A percentile compares a stretch with the other conserved stretches of the same genome.
These are phyloP conservation scores for Neocatenulostroma microsporum DNA, from an alignment of 2,329 filamentous ascomycete genomes.

Conservation along the genomic window DNA sequence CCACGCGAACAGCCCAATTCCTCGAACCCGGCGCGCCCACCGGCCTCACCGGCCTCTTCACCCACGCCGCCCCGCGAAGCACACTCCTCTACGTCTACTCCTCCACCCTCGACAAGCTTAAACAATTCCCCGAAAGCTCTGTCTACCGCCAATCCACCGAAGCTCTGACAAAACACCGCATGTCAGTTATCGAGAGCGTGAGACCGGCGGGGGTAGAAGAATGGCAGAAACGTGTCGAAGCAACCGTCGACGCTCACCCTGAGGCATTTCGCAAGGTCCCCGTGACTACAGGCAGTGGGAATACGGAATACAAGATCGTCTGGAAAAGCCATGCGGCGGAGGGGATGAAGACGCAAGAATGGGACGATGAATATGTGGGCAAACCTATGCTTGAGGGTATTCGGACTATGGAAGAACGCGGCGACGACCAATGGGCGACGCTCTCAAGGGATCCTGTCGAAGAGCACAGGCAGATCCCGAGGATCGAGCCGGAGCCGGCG, in stretches of 20 bases:
- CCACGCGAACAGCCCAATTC: conserved; percentile 44
- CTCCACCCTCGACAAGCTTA: conserved; percentile 75
- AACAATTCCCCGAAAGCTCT: conserved; percentile 69
- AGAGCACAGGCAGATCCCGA: conserved; percentile 28
- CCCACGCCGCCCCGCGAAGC: conserved; percentile 77
- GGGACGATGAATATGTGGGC: conserved; percentile 46
- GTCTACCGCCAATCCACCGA: conserved; percentile 92
- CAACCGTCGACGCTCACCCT: conserved; percentile 65
- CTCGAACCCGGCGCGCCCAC: conserved; percentile 80
- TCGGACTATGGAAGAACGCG: conserved; percentile 48
- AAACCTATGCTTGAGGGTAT: conserved; percentile 59
- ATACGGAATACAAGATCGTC: conserved; percentile 27
- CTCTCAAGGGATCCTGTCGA: conserved; percentile 41
- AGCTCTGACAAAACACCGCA: conserved; percentile 79
- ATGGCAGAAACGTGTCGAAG: conserved; percentile 63
- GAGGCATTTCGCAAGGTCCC: conserved; percentile 55
- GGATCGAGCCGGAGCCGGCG: conserved; percentile 51
- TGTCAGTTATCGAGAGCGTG: conserved; percentile 65
- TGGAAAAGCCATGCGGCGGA: conserved; percentile 9
- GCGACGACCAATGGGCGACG: conserved; percentile 43
- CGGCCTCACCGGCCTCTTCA: conserved; percentile 79
- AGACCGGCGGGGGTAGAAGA: conserved; percentile 67
- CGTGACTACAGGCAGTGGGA: conserved; percentile 11
- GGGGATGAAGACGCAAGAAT: conserved; percentile 9
- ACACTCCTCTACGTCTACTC: conserved; percentile 86